Evolutionary conservation across 345 rosid genomes (phyloP), one percentile per base, ranked within the genome.

Genomic region (Nephelium lappaceum): DNA sequence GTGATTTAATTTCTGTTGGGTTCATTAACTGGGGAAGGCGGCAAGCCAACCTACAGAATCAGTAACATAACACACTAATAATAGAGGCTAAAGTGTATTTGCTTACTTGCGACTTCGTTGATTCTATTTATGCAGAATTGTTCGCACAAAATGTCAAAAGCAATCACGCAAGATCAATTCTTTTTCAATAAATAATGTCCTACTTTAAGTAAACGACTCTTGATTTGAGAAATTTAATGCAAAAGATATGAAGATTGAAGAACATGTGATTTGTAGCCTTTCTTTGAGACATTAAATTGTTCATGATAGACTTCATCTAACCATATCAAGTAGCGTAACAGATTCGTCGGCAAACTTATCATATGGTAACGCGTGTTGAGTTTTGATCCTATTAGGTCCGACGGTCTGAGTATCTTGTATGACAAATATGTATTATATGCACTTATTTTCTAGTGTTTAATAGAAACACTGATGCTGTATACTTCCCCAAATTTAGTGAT

Each of bases 201-300:
- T 31, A 53, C 42, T 53, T 53, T 55, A 39, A 21, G 47, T 21
- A 41, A 16, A 31, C 62, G 0, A 67, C 2, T 24, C 51, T 19
- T 16, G 21, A 19, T 60, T 60, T 31, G n/a, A 77, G 60, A 11
- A 51, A 73, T 77, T 77, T 68, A 64, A 73, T 63, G 43, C 21
- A 61, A 15, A 73, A 69, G 63, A 76, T 69, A 24, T 24, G 45
- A 11, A 6, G 8, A 43, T 19, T 24, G 45, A 11, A 6, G 8
- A 43, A 0, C 80, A 69, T 64, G 83, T 42, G 73, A 10, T 65
- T 24, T 83, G 81, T 70, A 51, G 66, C 81, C 81, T 69, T 77
- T 74, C 70, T 36, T 69, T 24, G 63, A 43, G 73, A 73, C 85
- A 83, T 8, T 15, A 10, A 6, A 15, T 31, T 72, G 72, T 38